These are phyloP conservation scores for Botrytis galanthina DNA, from an alignment of 2,329 filamentous ascomycete genomes.

Conservation along the genomic window DNA sequence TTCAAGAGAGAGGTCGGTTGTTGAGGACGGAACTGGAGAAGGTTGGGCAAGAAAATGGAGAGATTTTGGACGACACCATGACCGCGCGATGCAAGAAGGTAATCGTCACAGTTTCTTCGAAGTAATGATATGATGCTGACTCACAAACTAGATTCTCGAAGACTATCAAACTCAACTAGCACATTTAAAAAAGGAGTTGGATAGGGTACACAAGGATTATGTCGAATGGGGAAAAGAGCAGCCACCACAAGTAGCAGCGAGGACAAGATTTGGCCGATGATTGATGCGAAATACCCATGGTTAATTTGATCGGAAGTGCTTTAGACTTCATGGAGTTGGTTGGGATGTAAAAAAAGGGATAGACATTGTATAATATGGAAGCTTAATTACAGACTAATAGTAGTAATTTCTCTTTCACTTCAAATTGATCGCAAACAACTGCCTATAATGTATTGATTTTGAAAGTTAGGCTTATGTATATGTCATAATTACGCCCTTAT, in stretches of 20 bases:
- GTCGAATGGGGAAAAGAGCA: constrained; percentile 50
- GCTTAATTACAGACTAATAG: constrained; percentile 4
- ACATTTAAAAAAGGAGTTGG: constrained; percentile 67
- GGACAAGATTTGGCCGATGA: constrained; percentile 18
- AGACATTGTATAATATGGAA: constrained; percentile 20
- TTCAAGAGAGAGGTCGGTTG: constrained; percentile 69
- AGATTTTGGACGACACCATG: constrained; percentile 65
- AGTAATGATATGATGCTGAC: constrained; percentile 25
- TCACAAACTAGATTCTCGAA: constrained; percentile 60
- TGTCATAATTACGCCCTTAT: not conserved
- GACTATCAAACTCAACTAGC: constrained; percentile 79
- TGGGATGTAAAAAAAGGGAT: constrained; percentile 19
- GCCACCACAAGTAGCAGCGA: constrained; percentile 21
- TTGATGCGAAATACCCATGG: constrained; percentile 22
- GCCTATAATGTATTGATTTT: not conserved
- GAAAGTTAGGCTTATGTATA: not conserved
- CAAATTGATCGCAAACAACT: not conserved
- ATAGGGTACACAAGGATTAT: constrained; percentile 53
- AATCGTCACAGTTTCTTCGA: constrained; percentile 36
- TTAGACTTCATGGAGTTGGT: constrained; percentile 18
- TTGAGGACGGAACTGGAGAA: constrained; percentile 73
- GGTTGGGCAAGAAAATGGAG: constrained; percentile 54
- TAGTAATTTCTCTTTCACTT: constrained; percentile 8
- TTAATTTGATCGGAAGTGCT: constrained; percentile 15
- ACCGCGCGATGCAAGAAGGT: constrained; percentile 74